A percentile compares a stretch with the other conserved stretches of the same genome.
Conservation (phyloP, 1,284 basidiomycete genomes). For the Ceratobasidium sp. region DNA sequence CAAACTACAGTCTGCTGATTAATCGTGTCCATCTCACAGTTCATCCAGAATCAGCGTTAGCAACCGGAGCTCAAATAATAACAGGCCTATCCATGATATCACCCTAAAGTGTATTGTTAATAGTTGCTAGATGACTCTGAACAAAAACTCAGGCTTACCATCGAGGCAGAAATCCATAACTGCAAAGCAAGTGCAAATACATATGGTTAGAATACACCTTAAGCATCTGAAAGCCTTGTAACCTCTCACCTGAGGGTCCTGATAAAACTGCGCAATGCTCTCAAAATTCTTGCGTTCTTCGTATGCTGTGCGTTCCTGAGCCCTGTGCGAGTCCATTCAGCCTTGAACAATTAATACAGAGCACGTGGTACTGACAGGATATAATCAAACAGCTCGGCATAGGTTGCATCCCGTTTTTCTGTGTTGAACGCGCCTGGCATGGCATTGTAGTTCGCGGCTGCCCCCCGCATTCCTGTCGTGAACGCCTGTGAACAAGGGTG, state of each 20-base stretch:
- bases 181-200: not conserved
- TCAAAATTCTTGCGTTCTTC: not conserved
- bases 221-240: not conserved
- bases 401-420: slow-evolving; percentile 33
- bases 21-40: too few species aligned
- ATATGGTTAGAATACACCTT: not conserved
- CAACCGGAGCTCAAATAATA: not conserved
- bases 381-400: slow-evolving; percentile 38
- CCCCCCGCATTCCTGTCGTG: slow-evolving; percentile 30
- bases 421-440: slow-evolving; percentile 36
- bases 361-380: slow-evolving; percentile 21
- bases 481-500: slow-evolving; percentile 3
- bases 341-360: not conserved
- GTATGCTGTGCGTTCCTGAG: slow-evolving; percentile 31
- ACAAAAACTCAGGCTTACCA: slow-evolving; percentile 12
- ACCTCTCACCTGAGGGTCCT: slow-evolving; percentile 31
- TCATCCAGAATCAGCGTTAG: too few species aligned
- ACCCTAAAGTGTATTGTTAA: not conserved
- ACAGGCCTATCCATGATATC: slow-evolving; percentile 40
- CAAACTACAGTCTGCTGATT: too few species aligned
- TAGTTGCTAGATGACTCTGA: not conserved
- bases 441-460: slow-evolving; percentile 31
- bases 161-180: slow-evolving; percentile 40
- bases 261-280: slow-evolving; percentile 12
- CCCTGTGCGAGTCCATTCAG: not conserved